Evolutionary conservation across 2,329 filamentous ascomycete genomes (phyloP), one percentile per base, ranked within the genome.

Genomic region (Monosporascus cannonballus): DNA sequence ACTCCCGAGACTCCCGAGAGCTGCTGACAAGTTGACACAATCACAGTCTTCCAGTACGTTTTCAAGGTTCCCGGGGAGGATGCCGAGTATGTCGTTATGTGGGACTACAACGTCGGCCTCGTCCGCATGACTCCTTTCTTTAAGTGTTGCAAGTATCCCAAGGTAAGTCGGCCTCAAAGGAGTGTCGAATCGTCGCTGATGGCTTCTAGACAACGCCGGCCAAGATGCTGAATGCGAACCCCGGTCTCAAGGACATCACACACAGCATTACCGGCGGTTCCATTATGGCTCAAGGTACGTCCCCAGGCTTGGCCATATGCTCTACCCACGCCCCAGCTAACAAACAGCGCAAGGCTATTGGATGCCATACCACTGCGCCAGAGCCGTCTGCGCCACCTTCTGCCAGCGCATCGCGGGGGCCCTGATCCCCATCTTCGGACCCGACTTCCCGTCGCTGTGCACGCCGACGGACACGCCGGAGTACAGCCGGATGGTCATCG

Each of bases 81-180:
- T 2, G 79, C 77, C 57, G 76, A 81, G 50, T 92, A 87, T 67
- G 83, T 81, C 1, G 85, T 97, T 55, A 91, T 96, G 83, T 99
- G 94, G 94, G 94, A 99, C 70, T 96, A 96, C 73, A 93, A 95
- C 62, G 84, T 93, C 56, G 94, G 94, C 8, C 84, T 97, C 30
- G 92, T 97, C 56, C 86, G 93, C 56, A 95, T 96, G 71, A 96
- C 92, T 2, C 88, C 91, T 27, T 89, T 97, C 67, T 97, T 97
- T 79, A 96, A 96, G 69, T 91, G 89, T 59, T 86, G 86, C 67
- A 85, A 87, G 58, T 93, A 93, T 66, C 81, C 86, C 58, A 99
- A 99, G 84, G 93, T 91, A 67, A 65, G 76, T 38, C 36, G 24
- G 46, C 25, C 5, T 14, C 41, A 46, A 46, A 46, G 42, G 7